A percentile compares a stretch with the other conserved stretches of the same genome.
Evolutionary conservation across 805 yeast genomes (phyloP).

Genomic region (Hanseniaspora vineae): DNA sequence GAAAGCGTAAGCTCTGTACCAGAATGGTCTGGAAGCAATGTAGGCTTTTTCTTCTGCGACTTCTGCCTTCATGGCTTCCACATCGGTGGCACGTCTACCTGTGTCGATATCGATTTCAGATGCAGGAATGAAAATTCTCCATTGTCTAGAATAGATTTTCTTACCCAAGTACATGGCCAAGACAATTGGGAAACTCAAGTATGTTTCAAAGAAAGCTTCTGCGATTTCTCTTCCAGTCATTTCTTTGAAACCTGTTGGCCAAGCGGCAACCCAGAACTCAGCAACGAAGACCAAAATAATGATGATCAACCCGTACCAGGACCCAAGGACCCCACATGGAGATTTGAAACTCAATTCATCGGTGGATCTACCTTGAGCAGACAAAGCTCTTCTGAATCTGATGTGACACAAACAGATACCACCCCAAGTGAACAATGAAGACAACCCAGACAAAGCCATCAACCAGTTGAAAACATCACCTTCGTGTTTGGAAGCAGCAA

Average conservation of each 20-base stretch:
- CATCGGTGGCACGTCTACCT: slow-evolving; percentile 47
- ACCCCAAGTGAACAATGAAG: slow-evolving; percentile 53
- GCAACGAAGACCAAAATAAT: slow-evolving; percentile 52
- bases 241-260: slow-evolving; percentile 45
- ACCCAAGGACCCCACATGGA: slow-evolving; percentile 57
- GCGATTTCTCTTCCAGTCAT: slow-evolving; percentile 35
- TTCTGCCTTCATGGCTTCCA: slow-evolving; percentile 39
- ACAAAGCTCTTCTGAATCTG: slow-evolving; percentile 52
- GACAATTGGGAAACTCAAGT: slow-evolving; percentile 53
- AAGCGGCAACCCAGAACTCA: slow-evolving; percentile 75
- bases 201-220: slow-evolving; percentile 46
- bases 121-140: slow-evolving; percentile 30
- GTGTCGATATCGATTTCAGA: slow-evolving; percentile 47
- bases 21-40: slow-evolving; percentile 33
- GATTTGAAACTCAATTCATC: slow-evolving; percentile 58
- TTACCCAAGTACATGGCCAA: slow-evolving; percentile 45
- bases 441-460: slow-evolving; percentile 47
- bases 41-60: slow-evolving; percentile 37
- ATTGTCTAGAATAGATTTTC: slow-evolving; percentile 38
- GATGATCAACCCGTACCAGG: slow-evolving; percentile 45
- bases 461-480: slow-evolving; percentile 53
- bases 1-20: slow-evolving; percentile 29
- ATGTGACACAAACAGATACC: slow-evolving; percentile 47
- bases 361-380: slow-evolving; percentile 49
- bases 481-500: slow-evolving; percentile 40